Percentiles rank a stretch among this genome's conserved stretches.
phyloP scores from a whole-genome alignment of 306 rosid species.

The Fagus sylvatica region DNA sequence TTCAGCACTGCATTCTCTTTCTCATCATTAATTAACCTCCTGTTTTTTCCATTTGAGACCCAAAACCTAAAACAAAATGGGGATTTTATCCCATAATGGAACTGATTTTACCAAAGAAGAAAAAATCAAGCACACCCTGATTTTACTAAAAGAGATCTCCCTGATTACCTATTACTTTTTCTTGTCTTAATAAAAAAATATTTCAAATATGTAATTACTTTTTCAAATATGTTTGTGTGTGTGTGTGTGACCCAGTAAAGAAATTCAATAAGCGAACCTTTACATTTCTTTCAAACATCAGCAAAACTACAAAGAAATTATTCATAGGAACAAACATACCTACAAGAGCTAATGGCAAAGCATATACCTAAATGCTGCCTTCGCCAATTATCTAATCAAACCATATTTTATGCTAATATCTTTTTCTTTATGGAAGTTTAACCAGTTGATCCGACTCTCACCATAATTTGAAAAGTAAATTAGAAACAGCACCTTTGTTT shows the following conservation, averaged over 20 bases:
- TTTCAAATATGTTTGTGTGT: no score
- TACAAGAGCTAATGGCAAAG: neutral
- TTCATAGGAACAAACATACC: neutral
- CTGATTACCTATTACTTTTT: no score
- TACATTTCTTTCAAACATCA: neutral
- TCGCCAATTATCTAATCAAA: neutral
- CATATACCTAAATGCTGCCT: neutral
- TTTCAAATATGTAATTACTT: no score
- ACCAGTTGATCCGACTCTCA: neutral
- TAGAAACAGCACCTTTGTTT: conserved; percentile 48
- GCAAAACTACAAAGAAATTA: neutral
- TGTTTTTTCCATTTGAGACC: no score
- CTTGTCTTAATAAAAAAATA: no score
- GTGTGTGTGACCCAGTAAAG: neutral
- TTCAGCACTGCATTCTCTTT: neutral
- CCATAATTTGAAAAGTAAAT: conserved; percentile 3
- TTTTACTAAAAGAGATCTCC: no score
- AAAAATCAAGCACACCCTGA: no score
- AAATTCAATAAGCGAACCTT: neutral
- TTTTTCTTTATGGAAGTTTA: neutral
- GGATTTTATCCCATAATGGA: no score
- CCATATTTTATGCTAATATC: neutral
- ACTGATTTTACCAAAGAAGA: no score
- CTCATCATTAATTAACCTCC: no score
- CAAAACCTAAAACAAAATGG: no score